These are phyloP conservation scores for Amphicarpaea edgeworthii DNA, from an alignment of 306 rosid genomes.

Conservation along the genomic window DNA sequence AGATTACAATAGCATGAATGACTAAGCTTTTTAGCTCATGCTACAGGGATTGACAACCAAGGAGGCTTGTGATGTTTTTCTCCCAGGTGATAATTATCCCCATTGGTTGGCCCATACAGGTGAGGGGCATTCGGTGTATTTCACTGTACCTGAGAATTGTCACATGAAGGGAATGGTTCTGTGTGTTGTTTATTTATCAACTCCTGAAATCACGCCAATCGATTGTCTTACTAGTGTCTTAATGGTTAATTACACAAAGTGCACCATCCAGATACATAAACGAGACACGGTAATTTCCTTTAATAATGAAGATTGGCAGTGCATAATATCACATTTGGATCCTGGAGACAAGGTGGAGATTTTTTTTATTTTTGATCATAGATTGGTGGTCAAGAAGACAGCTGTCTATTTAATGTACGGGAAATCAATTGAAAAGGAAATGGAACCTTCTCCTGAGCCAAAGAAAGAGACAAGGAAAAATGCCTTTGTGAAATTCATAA, in stretches of 20 bases:
- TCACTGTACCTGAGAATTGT: neutral
- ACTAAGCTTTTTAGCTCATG: too few relatives aligned
- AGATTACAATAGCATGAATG: too few relatives aligned
- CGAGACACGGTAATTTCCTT: conserved; percentile 26
- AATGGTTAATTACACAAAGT: conserved; percentile 21
- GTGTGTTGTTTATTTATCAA: too few relatives aligned
- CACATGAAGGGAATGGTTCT: conserved; percentile 15
- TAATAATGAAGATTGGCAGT: conserved; percentile 28
- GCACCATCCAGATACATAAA: conserved; percentile 21
- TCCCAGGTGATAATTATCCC: conserved; percentile 28
- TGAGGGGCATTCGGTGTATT: neutral
- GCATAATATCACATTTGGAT: neutral
- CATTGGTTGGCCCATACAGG: neutral
- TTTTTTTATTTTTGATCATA: conserved; percentile 10
- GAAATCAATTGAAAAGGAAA: neutral
- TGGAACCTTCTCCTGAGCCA: neutral
- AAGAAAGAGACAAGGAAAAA: too few relatives aligned
- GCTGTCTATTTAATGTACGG: conserved; percentile 2
- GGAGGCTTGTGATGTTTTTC: neutral
- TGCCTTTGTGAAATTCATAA: neutral
- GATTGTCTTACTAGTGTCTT: neutral
- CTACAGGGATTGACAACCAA: too few relatives aligned
- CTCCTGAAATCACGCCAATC: too few relatives aligned
- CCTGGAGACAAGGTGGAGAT: conserved; percentile 31
- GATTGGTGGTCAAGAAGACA: neutral